Evolutionary conservation across 441 rosid species (phyloP).

Genomic region (Raphanus hybrid): DNA sequence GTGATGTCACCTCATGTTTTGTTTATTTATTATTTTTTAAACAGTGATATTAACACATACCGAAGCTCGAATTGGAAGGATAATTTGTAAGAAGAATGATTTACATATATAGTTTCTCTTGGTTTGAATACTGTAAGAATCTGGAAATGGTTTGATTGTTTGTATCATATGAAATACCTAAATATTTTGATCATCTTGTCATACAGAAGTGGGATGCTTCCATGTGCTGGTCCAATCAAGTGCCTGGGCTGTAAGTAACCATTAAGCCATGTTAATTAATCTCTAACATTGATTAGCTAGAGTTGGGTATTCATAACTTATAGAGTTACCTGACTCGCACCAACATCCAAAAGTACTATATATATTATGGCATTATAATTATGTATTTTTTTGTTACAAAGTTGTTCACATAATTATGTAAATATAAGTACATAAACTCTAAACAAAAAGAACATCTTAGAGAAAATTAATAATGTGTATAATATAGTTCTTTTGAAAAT

Average conservation of each 20-base stretch:
- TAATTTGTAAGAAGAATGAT: slow-evolving; percentile 46
- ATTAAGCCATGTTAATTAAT: neutral
- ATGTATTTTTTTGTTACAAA: neutral
- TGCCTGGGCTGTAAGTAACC: slow-evolving; percentile 42
- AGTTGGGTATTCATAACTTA: neutral
- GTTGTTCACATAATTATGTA: too few species aligned
- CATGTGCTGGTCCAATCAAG: slow-evolving; percentile 52
- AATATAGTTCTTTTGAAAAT: too few species aligned
- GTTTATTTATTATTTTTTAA: too few species aligned
- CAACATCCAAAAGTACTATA: neutral
- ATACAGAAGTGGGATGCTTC: slow-evolving; percentile 49
- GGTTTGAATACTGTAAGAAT: neutral
- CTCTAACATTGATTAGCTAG: neutral
- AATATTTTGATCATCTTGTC: neutral
- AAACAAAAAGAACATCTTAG: neutral
- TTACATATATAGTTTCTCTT: neutral
- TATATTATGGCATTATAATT: too few species aligned
- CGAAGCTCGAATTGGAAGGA: slow-evolving; percentile 46
- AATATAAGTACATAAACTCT: neutral
- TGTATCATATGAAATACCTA: neutral
- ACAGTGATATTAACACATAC: neutral
- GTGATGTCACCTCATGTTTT: neutral
- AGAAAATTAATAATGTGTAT: neutral
- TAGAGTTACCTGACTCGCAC: neutral
- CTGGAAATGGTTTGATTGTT: neutral